Percentiles rank a stretch among this genome's conserved stretches.
These are phyloP conservation scores for Suhomyces wounanorum DNA, from an alignment of 1,139 yeast genomes.

Conservation along the genomic window DNA sequence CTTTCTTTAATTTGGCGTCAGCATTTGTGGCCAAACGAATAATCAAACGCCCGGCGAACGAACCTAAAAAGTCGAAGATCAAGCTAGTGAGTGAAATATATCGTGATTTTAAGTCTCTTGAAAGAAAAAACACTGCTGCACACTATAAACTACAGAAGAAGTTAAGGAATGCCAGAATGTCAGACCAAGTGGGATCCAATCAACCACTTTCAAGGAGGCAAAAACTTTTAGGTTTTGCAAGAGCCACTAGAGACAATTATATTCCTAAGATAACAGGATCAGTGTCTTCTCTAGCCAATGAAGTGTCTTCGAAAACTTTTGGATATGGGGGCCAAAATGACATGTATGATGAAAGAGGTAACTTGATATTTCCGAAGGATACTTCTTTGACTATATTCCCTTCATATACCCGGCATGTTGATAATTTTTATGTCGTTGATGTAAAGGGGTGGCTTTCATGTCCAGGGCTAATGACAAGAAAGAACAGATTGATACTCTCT, in stretches of 20 bases:
- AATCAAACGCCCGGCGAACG: conserved; percentile 12
- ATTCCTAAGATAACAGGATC: conserved; percentile 54
- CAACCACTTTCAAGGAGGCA: conserved; percentile 31
- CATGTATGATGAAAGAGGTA: conserved; percentile 35
- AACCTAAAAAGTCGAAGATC: conserved; percentile 17
- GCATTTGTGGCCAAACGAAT: conserved; percentile 22
- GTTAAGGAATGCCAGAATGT: conserved; percentile 13
- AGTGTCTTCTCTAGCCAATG: conserved; percentile 51
- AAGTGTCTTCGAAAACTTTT: conserved; percentile 43
- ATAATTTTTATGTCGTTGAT: conserved; percentile 50
- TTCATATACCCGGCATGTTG: conserved; percentile 54
- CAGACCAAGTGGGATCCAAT: conserved; percentile 4
- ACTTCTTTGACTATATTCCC: conserved; percentile 55
- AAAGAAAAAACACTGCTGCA: neutral
- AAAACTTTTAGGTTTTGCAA: conserved; percentile 49
- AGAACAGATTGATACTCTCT: conserved; percentile 66
- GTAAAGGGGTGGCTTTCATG: conserved; percentile 74
- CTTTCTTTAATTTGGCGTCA: conserved; percentile 21
- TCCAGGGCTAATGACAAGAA: conserved; percentile 71
- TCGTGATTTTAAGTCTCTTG: conserved; percentile 29
- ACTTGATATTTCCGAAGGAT: conserved; percentile 38
- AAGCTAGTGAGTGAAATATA: conserved; percentile 24
- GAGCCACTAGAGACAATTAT: conserved; percentile 58
- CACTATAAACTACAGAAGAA: conserved; percentile 3
- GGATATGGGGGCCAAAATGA: conserved; percentile 21